These are phyloP conservation scores for Reticulascus tulasneorum DNA, from an alignment of 2,329 filamentous ascomycete species.

Conservation along the genomic window DNA sequence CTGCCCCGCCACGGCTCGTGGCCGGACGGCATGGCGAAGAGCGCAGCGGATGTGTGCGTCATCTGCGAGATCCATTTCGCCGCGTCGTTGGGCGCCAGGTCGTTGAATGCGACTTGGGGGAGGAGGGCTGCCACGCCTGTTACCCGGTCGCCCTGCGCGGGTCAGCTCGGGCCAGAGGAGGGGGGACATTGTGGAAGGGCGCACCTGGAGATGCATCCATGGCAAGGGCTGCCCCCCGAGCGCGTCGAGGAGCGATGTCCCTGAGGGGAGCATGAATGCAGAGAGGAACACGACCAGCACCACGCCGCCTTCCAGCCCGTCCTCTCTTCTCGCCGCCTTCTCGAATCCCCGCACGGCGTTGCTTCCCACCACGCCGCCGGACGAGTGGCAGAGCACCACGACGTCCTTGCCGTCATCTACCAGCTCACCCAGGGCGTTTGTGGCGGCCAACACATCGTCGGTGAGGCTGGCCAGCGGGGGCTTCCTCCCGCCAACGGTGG, in stretches of 20 bases:
- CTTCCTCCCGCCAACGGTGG: constrained; percentile 26
- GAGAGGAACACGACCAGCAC: constrained; percentile 29
- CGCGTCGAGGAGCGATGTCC: constrained; percentile 19
- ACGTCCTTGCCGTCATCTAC: constrained; percentile 33
- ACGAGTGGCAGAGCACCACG: constrained; percentile 38
- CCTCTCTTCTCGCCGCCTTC: constrained; percentile 24
- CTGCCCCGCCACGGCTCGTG: constrained; percentile 24
- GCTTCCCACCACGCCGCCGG: constrained; percentile 35
- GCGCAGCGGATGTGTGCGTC: constrained; percentile 10
- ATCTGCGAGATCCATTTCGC: constrained; percentile 10
- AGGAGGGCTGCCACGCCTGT: constrained; percentile 9
- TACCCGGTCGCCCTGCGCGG: constrained; percentile 5
- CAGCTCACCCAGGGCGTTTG: constrained; percentile 21
- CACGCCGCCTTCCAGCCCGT: constrained; percentile 33
- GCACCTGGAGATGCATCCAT: constrained; percentile 23
- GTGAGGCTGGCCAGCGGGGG: constrained; percentile 18
- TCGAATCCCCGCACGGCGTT: constrained; percentile 32
- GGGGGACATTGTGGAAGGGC: not conserved
- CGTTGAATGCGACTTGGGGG: constrained; percentile 12
- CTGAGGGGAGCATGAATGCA: constrained; percentile 26
- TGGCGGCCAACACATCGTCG: constrained; percentile 29
- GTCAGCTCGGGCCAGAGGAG: not conserved
- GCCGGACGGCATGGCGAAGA: constrained; percentile 9
- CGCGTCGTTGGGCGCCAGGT: constrained; percentile 8
- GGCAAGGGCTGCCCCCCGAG: constrained; percentile 19